phyloP scores from a whole-genome alignment of 768 basidiomycete genomes.

The Boletus rubropictus region DNA sequence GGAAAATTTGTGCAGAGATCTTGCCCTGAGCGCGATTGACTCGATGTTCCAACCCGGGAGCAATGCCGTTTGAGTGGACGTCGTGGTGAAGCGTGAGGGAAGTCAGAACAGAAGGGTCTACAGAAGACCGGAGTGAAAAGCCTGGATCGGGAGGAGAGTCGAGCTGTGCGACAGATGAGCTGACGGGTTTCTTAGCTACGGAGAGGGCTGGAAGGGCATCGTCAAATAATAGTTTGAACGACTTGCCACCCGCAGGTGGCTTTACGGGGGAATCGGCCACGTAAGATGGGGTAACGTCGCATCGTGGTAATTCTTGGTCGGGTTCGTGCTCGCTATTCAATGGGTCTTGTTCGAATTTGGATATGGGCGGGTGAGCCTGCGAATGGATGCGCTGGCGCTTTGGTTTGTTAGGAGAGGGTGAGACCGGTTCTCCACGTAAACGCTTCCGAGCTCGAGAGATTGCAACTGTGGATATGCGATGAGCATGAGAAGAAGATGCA shows the following conservation, averaged over 20 bases:
- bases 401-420: conserved; percentile 74
- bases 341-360: conserved; percentile 25
- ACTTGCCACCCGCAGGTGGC: conserved; percentile 46
- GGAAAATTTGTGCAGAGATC: conserved; percentile 9
- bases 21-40: conserved; percentile 3
- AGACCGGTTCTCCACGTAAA: conserved; percentile 76
- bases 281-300: conserved; percentile 40
- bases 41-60: not conserved
- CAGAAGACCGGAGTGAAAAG: not conserved
- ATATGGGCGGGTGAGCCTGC: conserved; percentile 36
- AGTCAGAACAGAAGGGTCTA: not conserved
- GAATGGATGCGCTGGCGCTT: conserved; percentile 58
- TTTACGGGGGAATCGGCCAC: conserved; percentile 73
- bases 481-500: conserved; percentile 16
- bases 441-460: conserved; percentile 72
- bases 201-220: conserved; percentile 33
- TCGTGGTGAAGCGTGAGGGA: conserved; percentile 1
- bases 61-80: conserved; percentile 1
- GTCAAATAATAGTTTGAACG: conserved; percentile 66
- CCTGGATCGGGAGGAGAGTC: not conserved
- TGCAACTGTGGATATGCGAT: conserved; percentile 34
- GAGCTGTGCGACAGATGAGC: not conserved
- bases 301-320: conserved; percentile 28
- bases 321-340: conserved; percentile 34
- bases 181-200: conserved; percentile 14